Percentiles rank a stretch among this genome's conserved stretches.
Evolutionary conservation across 306 rosid species (phyloP).

Genomic region (Cyclanthera cordifolia): DNA sequence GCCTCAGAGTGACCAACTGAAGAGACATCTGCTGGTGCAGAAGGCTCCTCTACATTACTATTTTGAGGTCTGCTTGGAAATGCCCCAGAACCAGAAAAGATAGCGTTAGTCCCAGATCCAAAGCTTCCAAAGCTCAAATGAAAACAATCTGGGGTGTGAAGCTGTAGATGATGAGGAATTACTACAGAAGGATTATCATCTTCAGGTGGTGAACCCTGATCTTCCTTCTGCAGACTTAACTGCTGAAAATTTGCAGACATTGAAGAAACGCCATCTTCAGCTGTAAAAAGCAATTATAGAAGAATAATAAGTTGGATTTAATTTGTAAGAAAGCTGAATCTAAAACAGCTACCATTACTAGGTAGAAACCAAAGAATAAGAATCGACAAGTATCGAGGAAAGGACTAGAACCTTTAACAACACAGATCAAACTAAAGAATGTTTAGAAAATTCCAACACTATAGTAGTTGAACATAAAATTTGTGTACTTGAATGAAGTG

Average conservation of each 20-base stretch:
- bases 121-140: constrained; percentile 96
- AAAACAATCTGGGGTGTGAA: constrained; percentile 85
- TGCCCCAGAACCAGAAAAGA: constrained; percentile 36
- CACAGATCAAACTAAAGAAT: background rate
- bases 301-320: background rate
- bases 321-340: background rate
- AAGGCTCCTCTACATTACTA: constrained; percentile 34
- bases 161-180: constrained; percentile 86
- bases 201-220: constrained; percentile 44
- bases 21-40: constrained; percentile 52
- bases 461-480: background rate
- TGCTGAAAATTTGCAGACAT: constrained; percentile 53
- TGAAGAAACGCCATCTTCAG: constrained; percentile 53
- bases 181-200: constrained; percentile 70
- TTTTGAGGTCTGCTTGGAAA: constrained; percentile 33
- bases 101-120: constrained; percentile 44
- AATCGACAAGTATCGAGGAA: background rate
- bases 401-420: background rate
- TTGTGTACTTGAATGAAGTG: background rate
- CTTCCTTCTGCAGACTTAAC: constrained; percentile 51
- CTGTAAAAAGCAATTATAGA: constrained; percentile 24
- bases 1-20: constrained; percentile 53
- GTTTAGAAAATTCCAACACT: background rate
- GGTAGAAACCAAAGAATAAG: background rate
- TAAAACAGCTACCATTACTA: no score